Base-by-base conservation (phyloP, 2,329 filamentous ascomycete species). In the Trichothecium sympodiale region DNA sequence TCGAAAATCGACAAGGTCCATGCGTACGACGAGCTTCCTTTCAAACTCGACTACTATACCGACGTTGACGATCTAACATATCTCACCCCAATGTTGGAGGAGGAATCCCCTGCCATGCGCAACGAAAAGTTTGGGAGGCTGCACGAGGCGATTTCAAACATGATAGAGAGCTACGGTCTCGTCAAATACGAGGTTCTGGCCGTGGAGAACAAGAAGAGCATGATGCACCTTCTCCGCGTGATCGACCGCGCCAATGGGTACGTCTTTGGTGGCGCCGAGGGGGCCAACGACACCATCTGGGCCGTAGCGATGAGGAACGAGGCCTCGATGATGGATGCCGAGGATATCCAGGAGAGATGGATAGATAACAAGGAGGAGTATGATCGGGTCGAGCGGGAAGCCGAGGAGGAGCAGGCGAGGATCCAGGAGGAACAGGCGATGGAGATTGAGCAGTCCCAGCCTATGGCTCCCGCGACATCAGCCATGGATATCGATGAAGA, bases 11-110 rank as follows among this genome's bases (percentile, higher is more conserved):
- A 98, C 61, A 95, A 95, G 53, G 69, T 98, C 36, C 67, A 79
- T 26, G 77, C 81, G 35, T 95, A 94, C 52, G 80, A 85, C 32
- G 76, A 84, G 17, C 69, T 98, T 0, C 86, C 88, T 0, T 95
- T 98, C 67, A 94, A 94, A 50, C 77, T 98, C 40, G 88, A 95
- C 45, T 98, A 81, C 59, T 98, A 96, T 57, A 96, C 91, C 41
- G 89, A 98, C 57, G 89, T 96, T 7, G 88, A 98, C 58, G 87
- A 95, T 50, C 72, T 98, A 4, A 75, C 76, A 16, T 86, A 94
- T 46, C 69, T 98, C 10, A 71, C 91, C 1, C 86, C 87, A 2
- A 70, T 80, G 41, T 74, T 98, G 29, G 79, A 87, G 48, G 70
- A 74, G 17, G 91, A 98, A 56, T 80, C 81, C 2, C 77, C 84